Percentiles rank a stretch among this genome's conserved stretches.
Evolutionary conservation across 2,329 filamentous ascomycete genomes (phyloP).

Genomic region (Cytospora schulzeri): DNA sequence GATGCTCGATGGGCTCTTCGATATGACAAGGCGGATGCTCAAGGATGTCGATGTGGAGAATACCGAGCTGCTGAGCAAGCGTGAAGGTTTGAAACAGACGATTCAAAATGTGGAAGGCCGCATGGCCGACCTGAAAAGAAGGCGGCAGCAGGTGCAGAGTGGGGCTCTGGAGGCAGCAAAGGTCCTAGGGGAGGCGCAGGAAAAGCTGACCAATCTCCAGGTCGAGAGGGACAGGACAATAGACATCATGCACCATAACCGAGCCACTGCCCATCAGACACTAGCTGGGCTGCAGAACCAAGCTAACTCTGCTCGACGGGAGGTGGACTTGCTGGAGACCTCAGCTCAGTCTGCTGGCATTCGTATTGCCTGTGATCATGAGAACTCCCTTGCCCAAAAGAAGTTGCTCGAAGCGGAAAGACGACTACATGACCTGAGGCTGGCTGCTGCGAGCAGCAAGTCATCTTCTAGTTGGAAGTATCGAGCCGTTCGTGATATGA

Average conservation of each 20-base stretch:
- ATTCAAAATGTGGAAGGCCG: not conserved
- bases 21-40: conserved; percentile 30
- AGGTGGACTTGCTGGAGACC: not conserved
- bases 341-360: not conserved
- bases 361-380: conserved; percentile 1
- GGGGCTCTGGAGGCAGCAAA: not conserved
- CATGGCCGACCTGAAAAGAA: conserved; percentile 12
- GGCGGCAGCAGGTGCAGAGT: not conserved
- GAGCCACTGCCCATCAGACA: not conserved
- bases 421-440: not conserved
- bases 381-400: not conserved
- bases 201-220: not conserved
- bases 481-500: not conserved
- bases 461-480: not conserved
- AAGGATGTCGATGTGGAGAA: conserved; percentile 32
- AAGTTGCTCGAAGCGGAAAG: not conserved
- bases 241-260: not conserved
- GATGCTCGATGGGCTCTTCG: conserved; percentile 31
- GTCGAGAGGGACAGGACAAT: not conserved
- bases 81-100: conserved; percentile 1
- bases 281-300: not conserved
- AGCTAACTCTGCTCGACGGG: not conserved
- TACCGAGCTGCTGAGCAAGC: not conserved
- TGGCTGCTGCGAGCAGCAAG: not conserved
- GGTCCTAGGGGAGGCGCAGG: not conserved